These are phyloP conservation scores for Adansonia grandidieri DNA, from an alignment of 441 rosid species.

Conservation along the genomic window DNA sequence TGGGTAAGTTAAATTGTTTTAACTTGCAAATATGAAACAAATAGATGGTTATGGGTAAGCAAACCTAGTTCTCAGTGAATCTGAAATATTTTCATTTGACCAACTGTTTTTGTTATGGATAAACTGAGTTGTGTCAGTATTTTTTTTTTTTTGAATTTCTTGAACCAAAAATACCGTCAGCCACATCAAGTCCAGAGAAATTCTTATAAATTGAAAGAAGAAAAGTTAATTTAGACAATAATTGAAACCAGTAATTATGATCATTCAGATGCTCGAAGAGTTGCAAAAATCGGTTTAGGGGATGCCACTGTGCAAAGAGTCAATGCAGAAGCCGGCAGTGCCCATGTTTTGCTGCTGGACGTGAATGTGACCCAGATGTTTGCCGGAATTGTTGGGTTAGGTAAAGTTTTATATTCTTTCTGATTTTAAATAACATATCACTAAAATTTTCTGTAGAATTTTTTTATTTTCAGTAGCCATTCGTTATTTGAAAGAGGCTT, in stretches of 20 bases:
- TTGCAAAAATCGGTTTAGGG: conserved; percentile 89
- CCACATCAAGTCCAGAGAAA: not conserved
- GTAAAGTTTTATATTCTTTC: conserved; percentile 35
- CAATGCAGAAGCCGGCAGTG: conserved; percentile 90
- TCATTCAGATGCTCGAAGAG: conserved; percentile 74
- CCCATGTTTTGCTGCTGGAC: conserved; percentile 87
- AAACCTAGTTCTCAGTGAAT: not conserved
- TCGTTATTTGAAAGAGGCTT: not conserved
- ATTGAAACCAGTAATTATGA: conserved; percentile 22
- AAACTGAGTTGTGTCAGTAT: not conserved
- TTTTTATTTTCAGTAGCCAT: not conserved
- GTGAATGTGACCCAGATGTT: conserved; percentile 97
- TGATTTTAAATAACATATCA: conserved; percentile 15
- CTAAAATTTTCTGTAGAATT: not conserved
- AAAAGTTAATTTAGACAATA: not conserved
- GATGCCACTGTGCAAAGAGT: conserved; percentile 90
- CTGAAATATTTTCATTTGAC: not conserved
- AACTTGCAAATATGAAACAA: conserved; percentile 13
- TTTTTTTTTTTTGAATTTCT: conserved; percentile 3
- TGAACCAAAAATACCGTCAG: conserved; percentile 10
- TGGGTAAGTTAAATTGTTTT: conserved; percentile 63
- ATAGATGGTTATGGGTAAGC: conserved; percentile 1
- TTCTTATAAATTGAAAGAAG: conserved; percentile 2
- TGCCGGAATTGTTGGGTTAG: conserved; percentile 81
- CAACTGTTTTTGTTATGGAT: not conserved